Conservation (phyloP, 1,139 yeast genomes). For the Saccharomycopsis phalli region DNA sequence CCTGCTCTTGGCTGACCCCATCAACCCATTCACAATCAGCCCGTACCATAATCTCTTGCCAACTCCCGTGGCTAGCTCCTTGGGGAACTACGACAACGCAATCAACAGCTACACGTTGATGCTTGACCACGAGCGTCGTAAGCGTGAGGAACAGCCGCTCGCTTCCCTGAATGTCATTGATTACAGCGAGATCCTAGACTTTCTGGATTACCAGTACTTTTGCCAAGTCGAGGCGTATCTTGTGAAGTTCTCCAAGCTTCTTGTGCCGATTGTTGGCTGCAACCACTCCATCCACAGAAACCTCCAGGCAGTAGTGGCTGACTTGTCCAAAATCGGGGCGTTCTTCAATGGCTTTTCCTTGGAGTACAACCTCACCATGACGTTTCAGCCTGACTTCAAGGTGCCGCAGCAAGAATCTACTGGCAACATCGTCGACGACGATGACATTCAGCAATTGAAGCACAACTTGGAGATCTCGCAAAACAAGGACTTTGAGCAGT, state of each 20-base stretch:
- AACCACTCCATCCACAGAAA: slow-evolving; percentile 6
- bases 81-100: slow-evolving; percentile 16
- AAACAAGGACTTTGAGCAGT: slow-evolving; percentile 17
- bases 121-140: slow-evolving; percentile 9
- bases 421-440: slow-evolving; percentile 8
- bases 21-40: slow-evolving; percentile 18
- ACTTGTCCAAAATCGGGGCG: slow-evolving; percentile 29
- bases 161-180: slow-evolving; percentile 1
- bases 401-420: slow-evolving; percentile 7
- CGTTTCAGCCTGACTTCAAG: slow-evolving; percentile 19
- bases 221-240: slow-evolving; percentile 14
- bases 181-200: slow-evolving; percentile 2
- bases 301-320: slow-evolving; percentile 22
- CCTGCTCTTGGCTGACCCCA: slow-evolving; percentile 17
- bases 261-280: slow-evolving; percentile 15
- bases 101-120: slow-evolving; percentile 11
- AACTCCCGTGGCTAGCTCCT: slow-evolving; percentile 10
- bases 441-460: slow-evolving; percentile 9
- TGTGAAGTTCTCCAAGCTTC: slow-evolving; percentile 2
- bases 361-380: slow-evolving; percentile 23
- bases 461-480: slow-evolving; percentile 11
- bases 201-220: slow-evolving; percentile 15
- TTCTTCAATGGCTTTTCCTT: slow-evolving; percentile 29
- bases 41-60: slow-evolving; percentile 20
- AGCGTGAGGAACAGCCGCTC: slow-evolving; percentile 1